Conservation (phyloP, 108 stramenopile genomes). For the Nitzschia sp. region DNA sequence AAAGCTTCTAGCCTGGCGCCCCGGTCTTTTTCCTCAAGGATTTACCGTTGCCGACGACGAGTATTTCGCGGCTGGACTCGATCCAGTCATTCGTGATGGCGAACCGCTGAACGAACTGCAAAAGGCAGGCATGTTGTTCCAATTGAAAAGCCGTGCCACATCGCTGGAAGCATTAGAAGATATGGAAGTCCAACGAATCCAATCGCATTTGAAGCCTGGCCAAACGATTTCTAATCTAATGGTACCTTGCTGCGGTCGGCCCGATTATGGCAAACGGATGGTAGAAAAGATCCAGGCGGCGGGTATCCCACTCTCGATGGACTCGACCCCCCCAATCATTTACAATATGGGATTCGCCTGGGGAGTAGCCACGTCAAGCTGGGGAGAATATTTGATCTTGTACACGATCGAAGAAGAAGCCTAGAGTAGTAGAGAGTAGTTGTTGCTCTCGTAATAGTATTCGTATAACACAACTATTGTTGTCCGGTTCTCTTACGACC, state of each 20-base stretch:
- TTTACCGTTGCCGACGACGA: constrained; percentile 10
- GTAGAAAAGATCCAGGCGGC: constrained; percentile 17
- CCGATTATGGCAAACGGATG: constrained; percentile 19
- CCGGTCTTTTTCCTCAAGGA: constrained; percentile 32
- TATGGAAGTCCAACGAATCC: constrained; percentile 15
- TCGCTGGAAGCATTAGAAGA: constrained; percentile 21
- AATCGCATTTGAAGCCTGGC: constrained; percentile 21
- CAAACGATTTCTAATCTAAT: constrained; percentile 21
- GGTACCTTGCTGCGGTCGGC: constrained; percentile 29
- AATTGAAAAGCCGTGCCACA: constrained; percentile 1
- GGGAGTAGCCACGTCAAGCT: background rate
- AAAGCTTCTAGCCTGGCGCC: constrained; percentile 29
- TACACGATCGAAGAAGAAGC: no score
- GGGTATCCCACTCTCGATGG: constrained; percentile 11
- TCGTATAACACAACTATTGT: no score
- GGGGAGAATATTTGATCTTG: constrained; percentile 1
- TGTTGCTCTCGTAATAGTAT: no score
- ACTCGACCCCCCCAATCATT: background rate
- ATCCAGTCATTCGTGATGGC: constrained; percentile 10
- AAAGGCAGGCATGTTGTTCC: constrained; percentile 4
- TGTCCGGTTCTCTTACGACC: no score
- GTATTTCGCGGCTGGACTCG: constrained; percentile 12
- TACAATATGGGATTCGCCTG: constrained; percentile 3
- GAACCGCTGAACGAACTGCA: background rate
- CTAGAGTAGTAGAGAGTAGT: no score